phyloP scores from a whole-genome alignment of 108 stramenopile genomes.

The Skeletonema tropicum region DNA sequence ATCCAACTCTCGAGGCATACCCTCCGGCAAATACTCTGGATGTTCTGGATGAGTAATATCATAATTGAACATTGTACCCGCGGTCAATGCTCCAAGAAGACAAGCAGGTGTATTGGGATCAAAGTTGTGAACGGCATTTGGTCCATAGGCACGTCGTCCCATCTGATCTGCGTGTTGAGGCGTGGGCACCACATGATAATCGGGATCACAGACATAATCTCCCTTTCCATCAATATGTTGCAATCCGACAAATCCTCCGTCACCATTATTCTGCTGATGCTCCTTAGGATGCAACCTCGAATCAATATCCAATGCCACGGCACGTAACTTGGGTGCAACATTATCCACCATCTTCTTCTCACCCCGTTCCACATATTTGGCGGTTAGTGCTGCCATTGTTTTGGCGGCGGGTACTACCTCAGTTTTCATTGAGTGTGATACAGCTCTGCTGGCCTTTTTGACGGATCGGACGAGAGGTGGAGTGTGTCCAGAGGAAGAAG shows the following conservation, averaged over 20 bases:
- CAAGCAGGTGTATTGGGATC: constrained; percentile 23
- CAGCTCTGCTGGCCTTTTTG: not conserved
- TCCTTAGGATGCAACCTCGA: not conserved
- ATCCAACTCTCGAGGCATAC: constrained; percentile 32
- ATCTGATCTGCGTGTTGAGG: constrained; percentile 1
- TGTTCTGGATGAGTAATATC: constrained; percentile 21
- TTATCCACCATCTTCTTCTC: not conserved
- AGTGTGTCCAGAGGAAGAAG: not conserved
- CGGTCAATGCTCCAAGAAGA: constrained; percentile 29
- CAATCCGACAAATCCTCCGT: not conserved
- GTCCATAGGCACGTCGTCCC: not conserved
- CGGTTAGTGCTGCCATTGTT: not conserved
- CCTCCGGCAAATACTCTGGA: constrained; percentile 25
- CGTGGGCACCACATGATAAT: constrained; percentile 24
- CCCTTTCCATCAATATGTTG: constrained; percentile 6
- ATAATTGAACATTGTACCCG: constrained; percentile 14
- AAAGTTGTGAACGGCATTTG: not conserved
- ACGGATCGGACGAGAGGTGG: not conserved
- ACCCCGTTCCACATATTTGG: not conserved
- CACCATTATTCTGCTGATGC: not conserved
- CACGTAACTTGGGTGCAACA: not conserved
- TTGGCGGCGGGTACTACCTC: not conserved
- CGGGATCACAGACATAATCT: constrained; percentile 40
- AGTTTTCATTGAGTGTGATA: not conserved
- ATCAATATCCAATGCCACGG: not conserved